Base-by-base conservation (phyloP, 2,329 filamentous ascomycete species). In the Fusarium transvaalense region DNA sequence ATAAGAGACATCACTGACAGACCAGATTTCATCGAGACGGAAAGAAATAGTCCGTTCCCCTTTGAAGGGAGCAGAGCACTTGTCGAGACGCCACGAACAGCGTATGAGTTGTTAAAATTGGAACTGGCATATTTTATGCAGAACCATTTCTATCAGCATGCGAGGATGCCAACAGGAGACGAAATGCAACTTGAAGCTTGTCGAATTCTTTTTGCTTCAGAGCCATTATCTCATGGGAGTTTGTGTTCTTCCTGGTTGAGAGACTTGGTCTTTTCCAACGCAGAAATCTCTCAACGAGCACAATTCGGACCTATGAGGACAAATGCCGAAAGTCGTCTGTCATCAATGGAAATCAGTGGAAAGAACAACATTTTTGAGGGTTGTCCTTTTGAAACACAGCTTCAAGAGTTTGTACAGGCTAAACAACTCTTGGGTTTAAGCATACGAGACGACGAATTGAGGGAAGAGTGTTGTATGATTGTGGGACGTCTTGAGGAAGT, bases 301-400 rank as follows among this genome's bases (percentile, higher is more conserved):
- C 72, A 71, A 10, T 68, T 77, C 9, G 67, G 68, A 4, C 74
- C 75, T 0, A 58, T 77, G 50, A 34, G 75, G 9, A 70, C 74
- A 0, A 48, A 69, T 2, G 58, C 66, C 1, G 75, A 77, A 45
- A 61, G 68, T 6, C 68, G 75, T 2, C 53, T 77, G 1, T 64
- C 59, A 0, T 60, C 67, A 0, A 54, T 76, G 10, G 65, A 62
- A 17, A 76, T 77, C 4, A 76, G 73, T 2, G 76, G 75, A 0
- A 76, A 77, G 48, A 57, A 73, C 0, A 71, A 69, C 5, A 69
- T 77, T 0, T 78, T 78, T 7, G 74, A 77, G 5, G 53, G 56
- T 0, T 78, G 76, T 50, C 66, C 70, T 3, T 72, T 78, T 1
- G 76, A 78, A 46, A 56, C 38, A 2, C 71, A 74, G 17, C 53